A percentile compares a stretch with the other conserved stretches of the same genome.
These are phyloP conservation scores for Mycena amicta DNA, from an alignment of 768 basidiomycete species.

Conservation along the genomic window DNA sequence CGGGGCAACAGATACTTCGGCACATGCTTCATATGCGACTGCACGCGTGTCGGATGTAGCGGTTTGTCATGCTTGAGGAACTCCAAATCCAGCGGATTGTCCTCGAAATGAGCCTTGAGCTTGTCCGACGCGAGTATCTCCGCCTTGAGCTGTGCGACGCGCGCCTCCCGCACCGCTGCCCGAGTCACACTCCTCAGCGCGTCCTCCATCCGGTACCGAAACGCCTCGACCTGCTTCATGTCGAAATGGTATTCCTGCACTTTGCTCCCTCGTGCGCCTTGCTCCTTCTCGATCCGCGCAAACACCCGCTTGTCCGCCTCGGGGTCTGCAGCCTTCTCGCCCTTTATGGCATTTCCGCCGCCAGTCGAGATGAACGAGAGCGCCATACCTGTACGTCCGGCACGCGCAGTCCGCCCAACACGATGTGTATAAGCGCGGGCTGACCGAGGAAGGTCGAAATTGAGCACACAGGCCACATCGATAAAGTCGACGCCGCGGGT, in stretches of 20 bases:
- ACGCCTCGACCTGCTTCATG: slow-evolving; percentile 94
- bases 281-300: slow-evolving; percentile 74
- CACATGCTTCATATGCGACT: slow-evolving; percentile 94
- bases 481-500: slow-evolving; percentile 97
- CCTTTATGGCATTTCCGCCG: slow-evolving; percentile 55
- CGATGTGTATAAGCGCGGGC: slow-evolving; percentile 92
- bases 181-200: slow-evolving; percentile 87
- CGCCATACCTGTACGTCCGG: slow-evolving; percentile 90
- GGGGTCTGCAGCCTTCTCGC: slow-evolving; percentile 64
- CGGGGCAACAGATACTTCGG: slow-evolving; percentile 90
- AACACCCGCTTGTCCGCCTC: slow-evolving; percentile 77
- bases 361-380: slow-evolving; percentile 83
- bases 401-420: slow-evolving; percentile 94
- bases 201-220: slow-evolving; percentile 98
- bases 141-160: slow-evolving; percentile 89
- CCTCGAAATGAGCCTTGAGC: slow-evolving; percentile 97
- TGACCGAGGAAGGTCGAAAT: slow-evolving; percentile 94
- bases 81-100: slow-evolving; percentile 91
- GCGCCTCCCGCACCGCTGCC: slow-evolving; percentile 84
- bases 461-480: slow-evolving; percentile 95
- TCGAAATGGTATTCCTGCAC: slow-evolving; percentile 94
- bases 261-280: slow-evolving; percentile 57
- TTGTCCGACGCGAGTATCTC: slow-evolving; percentile 96
- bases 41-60: slow-evolving; percentile 85
- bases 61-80: slow-evolving; percentile 94